These are phyloP conservation scores for Botryotinia convoluta DNA, from an alignment of 2,329 filamentous ascomycete genomes.

Conservation along the genomic window DNA sequence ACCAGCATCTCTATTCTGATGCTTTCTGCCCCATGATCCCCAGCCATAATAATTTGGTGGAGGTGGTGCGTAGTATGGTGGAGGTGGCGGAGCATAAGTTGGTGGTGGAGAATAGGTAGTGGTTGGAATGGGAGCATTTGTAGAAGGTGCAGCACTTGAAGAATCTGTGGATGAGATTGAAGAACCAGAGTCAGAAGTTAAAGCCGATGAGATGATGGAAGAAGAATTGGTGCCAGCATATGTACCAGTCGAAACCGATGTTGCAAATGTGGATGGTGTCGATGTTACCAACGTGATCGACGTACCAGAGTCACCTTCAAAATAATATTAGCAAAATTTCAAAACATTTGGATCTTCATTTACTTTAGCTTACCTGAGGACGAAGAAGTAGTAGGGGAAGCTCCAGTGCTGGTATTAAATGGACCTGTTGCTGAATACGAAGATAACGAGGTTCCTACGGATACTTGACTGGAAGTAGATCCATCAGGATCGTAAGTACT, in stretches of 20 bases:
- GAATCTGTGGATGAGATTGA: not conserved
- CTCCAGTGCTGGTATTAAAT: slow-evolving; percentile 10
- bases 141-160: slow-evolving; percentile 4
- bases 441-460: not conserved
- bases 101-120: not conserved
- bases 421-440: not conserved
- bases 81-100: slow-evolving; percentile 20
- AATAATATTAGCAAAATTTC: slow-evolving; percentile 4
- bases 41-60: slow-evolving; percentile 17
- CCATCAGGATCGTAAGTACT: slow-evolving; percentile 5
- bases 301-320: slow-evolving; percentile 16
- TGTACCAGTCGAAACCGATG: slow-evolving; percentile 19
- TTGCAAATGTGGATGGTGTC: slow-evolving; percentile 24
- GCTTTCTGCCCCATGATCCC: slow-evolving; percentile 5
- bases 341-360: no score
- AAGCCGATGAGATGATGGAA: not conserved
- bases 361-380: slow-evolving; percentile 9
- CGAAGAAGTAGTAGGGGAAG: not conserved
- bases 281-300: slow-evolving; percentile 16
- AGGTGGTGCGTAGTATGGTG: slow-evolving; percentile 18
- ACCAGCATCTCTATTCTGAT: not conserved
- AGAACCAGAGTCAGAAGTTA: slow-evolving; percentile 9
- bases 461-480: slow-evolving; percentile 14
- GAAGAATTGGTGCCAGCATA: slow-evolving; percentile 12
- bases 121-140: slow-evolving; percentile 6